Conservation (phyloP, 2,329 filamentous ascomycete species). For the Endoconidiophora laricicola region DNA sequence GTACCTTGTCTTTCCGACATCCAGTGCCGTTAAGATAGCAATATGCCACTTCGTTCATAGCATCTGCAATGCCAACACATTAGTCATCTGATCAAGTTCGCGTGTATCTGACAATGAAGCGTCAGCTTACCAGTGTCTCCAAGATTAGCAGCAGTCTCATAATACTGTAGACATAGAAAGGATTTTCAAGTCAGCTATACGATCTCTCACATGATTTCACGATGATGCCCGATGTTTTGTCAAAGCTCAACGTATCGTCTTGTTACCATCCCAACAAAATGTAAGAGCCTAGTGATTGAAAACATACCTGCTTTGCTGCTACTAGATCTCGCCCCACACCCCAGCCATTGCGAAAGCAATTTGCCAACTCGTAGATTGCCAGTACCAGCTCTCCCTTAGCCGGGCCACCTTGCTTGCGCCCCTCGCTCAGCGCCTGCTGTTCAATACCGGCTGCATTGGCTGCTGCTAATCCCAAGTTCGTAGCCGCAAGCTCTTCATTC, state of each 20-base stretch:
- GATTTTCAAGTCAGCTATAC: not conserved
- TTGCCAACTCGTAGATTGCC: slow-evolving; percentile 87
- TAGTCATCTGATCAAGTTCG: not conserved
- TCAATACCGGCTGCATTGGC: slow-evolving; percentile 82
- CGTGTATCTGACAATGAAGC: not conserved
- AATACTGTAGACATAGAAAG: slow-evolving; percentile 45
- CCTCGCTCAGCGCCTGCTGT: slow-evolving; percentile 66
- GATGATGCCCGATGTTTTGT: too few species aligned
- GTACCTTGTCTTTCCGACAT: slow-evolving; percentile 94
- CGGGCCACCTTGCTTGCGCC: slow-evolving; percentile 80
- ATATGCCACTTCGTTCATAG: slow-evolving; percentile 93
- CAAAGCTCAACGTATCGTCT: too few species aligned
- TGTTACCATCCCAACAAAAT: not conserved
- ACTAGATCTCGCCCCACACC: slow-evolving; percentile 72
- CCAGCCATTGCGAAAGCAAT: slow-evolving; percentile 90
- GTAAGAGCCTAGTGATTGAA: not conserved
- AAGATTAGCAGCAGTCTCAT: slow-evolving; percentile 91
- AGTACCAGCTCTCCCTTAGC: slow-evolving; percentile 93
- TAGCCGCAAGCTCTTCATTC: slow-evolving; percentile 56
- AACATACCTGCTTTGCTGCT: slow-evolving; percentile 55
- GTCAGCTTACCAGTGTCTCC: slow-evolving; percentile 57
- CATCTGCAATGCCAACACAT: slow-evolving; percentile 38
- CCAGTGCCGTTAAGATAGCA: slow-evolving; percentile 96
- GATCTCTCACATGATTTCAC: too few species aligned
- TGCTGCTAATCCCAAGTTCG: slow-evolving; percentile 74